Base-by-base conservation (phyloP, 2,329 filamentous ascomycete genomes). In the Beauveria sp. region DNA sequence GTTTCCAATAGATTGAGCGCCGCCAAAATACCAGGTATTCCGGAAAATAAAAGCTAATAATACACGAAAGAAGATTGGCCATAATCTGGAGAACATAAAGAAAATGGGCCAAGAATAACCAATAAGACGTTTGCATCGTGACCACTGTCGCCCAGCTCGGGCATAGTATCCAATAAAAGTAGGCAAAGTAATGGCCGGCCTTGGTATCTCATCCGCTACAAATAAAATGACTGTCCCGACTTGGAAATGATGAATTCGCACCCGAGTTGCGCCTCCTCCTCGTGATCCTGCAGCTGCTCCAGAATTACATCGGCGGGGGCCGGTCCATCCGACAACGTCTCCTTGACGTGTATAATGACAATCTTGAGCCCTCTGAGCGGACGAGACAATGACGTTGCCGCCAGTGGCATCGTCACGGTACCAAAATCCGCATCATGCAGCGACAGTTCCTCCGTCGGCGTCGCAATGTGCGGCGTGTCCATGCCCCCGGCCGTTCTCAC, bases 291-390 rank as follows among this genome's bases (percentile, higher is more conserved):
- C 55, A 98, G 74, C 71, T 97, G 85, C 63, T 78, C 70, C 24
- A 95, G 68, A 42, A 98, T 96, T 2, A 75, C 81, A 3, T 90
- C 85, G 0, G 75, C 42, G 79, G 82, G 2, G 82, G 85, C 53
- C 77, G 84, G 84, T 0, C 86, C 90, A 70, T 96, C 92, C 9
- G 81, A 78, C 60, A 97, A 77, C 24, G 83, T 88, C 66, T 98
- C 93, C 72, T 99, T 99, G 69, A 98, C 84, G 71, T 99, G 95
- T 43, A 98, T 98, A 60, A 98, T 85, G 55, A 97, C 86, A 1
- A 99, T 79, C 65, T 86, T 89, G 30, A 98, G 71, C 0, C 91
- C 92, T 58, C 80, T 78, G 5, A 99, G 78, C 7, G 86, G 86
- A 69, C 70, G 62, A 6, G 63, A 66, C n/a, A 70, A 46, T 2